Evolutionary conservation across 108 stramenopile species (phyloP).

Genomic region (Mediolabrus comicus): DNA sequence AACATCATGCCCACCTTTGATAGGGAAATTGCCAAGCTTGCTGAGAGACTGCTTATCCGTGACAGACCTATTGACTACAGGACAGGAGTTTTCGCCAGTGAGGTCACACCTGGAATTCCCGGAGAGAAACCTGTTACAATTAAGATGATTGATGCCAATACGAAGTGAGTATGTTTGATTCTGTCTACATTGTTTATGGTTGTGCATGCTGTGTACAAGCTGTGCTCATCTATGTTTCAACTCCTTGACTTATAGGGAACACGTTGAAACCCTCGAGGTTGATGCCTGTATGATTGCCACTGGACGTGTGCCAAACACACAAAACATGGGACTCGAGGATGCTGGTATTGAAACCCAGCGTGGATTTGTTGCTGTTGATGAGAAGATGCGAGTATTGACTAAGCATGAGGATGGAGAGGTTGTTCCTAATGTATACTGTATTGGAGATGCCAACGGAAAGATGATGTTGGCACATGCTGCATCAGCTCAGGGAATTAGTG

Average conservation of each 20-base stretch:
- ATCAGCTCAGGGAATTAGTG: slow-evolving; percentile 95
- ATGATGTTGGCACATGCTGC: slow-evolving; percentile 99
- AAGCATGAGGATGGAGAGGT: slow-evolving; percentile 78
- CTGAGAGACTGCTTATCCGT: slow-evolving; percentile 93
- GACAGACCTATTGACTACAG: slow-evolving; percentile 93
- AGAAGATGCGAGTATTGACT: slow-evolving; percentile 94
- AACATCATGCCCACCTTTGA: slow-evolving; percentile 98
- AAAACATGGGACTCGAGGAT: slow-evolving; percentile 89
- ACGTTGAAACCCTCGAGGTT: slow-evolving; percentile 96
- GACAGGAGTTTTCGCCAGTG: slow-evolving; percentile 90
- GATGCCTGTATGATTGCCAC: slow-evolving; percentile 99
- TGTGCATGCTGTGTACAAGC: neutral
- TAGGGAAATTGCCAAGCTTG: slow-evolving; percentile 95
- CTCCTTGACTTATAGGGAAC: slow-evolving; percentile 59
- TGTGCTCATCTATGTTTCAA: neutral
- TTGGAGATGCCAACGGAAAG: slow-evolving; percentile 99
- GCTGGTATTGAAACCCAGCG: slow-evolving; percentile 90
- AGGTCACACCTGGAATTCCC: slow-evolving; percentile 94
- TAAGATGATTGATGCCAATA: slow-evolving; percentile 98
- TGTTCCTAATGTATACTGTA: slow-evolving; percentile 94
- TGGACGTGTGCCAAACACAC: slow-evolving; percentile 96
- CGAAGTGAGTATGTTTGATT: slow-evolving; percentile 71
- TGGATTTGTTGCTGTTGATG: slow-evolving; percentile 95
- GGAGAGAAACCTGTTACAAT: slow-evolving; percentile 97
- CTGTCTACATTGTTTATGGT: neutral